Percentiles rank a stretch among this genome's conserved stretches.
phyloP scores from a whole-genome alignment of 306 rosid genomes.

The Quercus agrifolia region DNA sequence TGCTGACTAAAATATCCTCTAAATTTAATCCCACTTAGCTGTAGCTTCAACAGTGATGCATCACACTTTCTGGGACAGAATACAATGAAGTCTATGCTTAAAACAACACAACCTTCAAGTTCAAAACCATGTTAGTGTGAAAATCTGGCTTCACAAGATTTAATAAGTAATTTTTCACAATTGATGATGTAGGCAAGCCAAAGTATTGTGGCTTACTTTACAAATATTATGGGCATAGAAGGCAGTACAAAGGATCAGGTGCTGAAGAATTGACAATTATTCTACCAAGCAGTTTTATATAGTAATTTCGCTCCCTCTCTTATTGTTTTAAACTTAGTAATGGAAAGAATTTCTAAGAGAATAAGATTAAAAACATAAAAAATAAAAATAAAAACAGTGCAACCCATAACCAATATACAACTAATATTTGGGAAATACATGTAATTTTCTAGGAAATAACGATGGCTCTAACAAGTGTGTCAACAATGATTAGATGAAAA shows the following conservation, averaged over 20 bases:
- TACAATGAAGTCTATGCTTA: not conserved
- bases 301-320: not conserved
- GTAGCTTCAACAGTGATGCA: not conserved
- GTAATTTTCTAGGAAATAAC: not conserved
- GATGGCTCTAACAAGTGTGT: not conserved
- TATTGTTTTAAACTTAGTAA: not conserved
- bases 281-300: not conserved
- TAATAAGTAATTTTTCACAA: not conserved
- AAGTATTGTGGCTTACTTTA: not conserved
- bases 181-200: not conserved
- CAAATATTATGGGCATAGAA: not conserved
- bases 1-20: not conserved
- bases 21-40: not conserved
- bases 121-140: not conserved
- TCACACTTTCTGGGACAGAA: not conserved
- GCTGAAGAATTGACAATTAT: not conserved
- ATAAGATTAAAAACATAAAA: not conserved
- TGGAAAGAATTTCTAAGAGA: not conserved
- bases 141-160: not conserved
- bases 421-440: not conserved
- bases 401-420: not conserved
- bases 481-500: too few relatives aligned
- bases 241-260: not conserved
- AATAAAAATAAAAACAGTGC: not conserved
- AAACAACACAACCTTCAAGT: not conserved